Evolutionary conservation across 139 green algal genomes (phyloP).

Genomic region (Closterium sp.): DNA sequence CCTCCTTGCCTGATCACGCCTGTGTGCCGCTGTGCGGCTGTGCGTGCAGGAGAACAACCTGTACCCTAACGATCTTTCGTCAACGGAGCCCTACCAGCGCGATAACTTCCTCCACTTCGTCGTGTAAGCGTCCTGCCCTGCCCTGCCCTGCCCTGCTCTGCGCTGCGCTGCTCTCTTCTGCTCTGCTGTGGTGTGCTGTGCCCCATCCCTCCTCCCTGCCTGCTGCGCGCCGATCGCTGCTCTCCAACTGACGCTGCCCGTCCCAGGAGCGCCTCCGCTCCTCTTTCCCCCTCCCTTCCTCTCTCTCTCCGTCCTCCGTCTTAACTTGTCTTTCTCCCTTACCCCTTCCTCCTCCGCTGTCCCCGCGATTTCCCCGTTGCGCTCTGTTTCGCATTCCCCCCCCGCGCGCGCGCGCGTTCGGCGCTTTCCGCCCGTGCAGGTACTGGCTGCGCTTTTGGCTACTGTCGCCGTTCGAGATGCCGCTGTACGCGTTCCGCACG

Average conservation of each 20-base stretch:
- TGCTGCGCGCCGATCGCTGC: not conserved
- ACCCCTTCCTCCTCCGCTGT: not conserved
- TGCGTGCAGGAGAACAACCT: constrained; percentile 70
- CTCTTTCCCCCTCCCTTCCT: not conserved
- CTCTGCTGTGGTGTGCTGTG: too few relatives aligned
- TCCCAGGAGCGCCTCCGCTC: not conserved
- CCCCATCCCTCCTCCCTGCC: too few relatives aligned
- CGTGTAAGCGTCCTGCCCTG: not conserved
- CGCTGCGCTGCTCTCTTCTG: too few relatives aligned
- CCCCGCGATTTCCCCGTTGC: too few relatives aligned
- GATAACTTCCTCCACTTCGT: constrained; percentile 72
- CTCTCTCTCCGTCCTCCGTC: not conserved
- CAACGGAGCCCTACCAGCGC: constrained; percentile 78
- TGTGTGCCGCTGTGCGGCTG: not conserved
- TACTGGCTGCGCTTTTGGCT: constrained; percentile 37
- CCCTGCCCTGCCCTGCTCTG: too few relatives aligned
- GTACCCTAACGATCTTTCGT: constrained; percentile 65
- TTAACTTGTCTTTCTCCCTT: not conserved
- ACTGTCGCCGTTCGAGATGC: not conserved
- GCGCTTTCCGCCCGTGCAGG: not conserved
- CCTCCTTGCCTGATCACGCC: not conserved
- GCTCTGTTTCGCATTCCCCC: not conserved
- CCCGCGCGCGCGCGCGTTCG: too few relatives aligned
- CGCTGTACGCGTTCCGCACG: constrained; percentile 2
- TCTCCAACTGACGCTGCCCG: not conserved